phyloP scores from a whole-genome alignment of 306 rosid genomes.

The Prunus padus region DNA sequence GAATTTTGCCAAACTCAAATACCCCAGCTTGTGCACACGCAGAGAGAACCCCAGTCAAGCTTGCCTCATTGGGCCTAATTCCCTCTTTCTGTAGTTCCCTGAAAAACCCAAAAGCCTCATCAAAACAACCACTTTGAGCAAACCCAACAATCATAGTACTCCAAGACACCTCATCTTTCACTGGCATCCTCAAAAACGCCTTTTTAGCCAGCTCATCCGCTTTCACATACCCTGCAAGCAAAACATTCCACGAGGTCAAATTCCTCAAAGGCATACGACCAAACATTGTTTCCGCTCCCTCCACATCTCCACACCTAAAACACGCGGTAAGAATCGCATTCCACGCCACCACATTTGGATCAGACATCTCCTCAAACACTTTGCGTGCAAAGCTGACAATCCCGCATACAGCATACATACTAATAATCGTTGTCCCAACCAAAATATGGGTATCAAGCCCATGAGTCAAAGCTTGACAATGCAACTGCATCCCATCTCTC shows the following conservation, averaged over 20 bases:
- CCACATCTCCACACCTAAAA: slow-evolving; percentile 61
- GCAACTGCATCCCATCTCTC: slow-evolving; percentile 57
- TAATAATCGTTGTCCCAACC: slow-evolving; percentile 66
- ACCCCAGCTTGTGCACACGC: slow-evolving; percentile 91
- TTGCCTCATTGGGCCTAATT: slow-evolving; percentile 62
- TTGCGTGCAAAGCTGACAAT: slow-evolving; percentile 30
- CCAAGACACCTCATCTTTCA: slow-evolving; percentile 78
- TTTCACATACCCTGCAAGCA: slow-evolving; percentile 72
- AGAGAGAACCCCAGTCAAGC: slow-evolving; percentile 77
- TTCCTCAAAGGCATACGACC: slow-evolving; percentile 55
- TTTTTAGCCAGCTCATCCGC: slow-evolving; percentile 59
- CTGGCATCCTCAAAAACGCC: slow-evolving; percentile 55
- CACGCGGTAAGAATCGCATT: slow-evolving; percentile 63
- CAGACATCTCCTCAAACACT: slow-evolving; percentile 72
- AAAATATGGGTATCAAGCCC: slow-evolving; percentile 58
- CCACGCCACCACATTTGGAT: slow-evolving; percentile 83
- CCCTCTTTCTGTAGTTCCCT: slow-evolving; percentile 51
- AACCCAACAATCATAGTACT: slow-evolving; percentile 87
- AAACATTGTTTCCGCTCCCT: slow-evolving; percentile 44
- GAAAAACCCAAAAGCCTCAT: slow-evolving; percentile 70
- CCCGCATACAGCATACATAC: slow-evolving; percentile 73
- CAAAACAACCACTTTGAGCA: slow-evolving; percentile 58
- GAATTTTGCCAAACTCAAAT: slow-evolving; percentile 61
- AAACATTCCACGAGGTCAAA: slow-evolving; percentile 73
- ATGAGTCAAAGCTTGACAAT: slow-evolving; percentile 43